These are phyloP conservation scores for Globisporangium iwayamae DNA, from an alignment of 352 stramenopile genomes.

Conservation along the genomic window DNA sequence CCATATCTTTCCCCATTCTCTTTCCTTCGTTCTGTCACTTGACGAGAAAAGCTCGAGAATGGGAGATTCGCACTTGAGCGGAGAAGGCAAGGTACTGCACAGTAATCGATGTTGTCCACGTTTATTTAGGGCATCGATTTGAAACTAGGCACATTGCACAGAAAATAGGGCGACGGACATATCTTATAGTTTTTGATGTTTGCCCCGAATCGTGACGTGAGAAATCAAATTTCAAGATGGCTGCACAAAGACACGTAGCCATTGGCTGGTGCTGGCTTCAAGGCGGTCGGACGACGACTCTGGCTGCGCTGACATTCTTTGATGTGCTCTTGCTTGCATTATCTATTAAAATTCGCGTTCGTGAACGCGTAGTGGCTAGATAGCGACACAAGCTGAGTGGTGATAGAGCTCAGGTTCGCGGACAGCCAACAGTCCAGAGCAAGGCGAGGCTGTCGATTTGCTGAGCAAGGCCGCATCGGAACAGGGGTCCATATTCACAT, in stretches of 20 bases:
- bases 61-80: background rate
- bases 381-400: too few species aligned
- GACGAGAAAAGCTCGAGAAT: background rate
- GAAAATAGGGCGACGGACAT: background rate
- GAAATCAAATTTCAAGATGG: background rate
- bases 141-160: background rate
- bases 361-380: too few species aligned
- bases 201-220: background rate
- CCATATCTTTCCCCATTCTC: slow-evolving; percentile 24
- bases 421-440: too few species aligned
- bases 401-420: too few species aligned
- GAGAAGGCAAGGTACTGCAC: background rate
- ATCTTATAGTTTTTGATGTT: background rate
- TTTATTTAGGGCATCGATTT: background rate
- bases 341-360: too few species aligned
- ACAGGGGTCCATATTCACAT: too few species aligned
- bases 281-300: too few species aligned
- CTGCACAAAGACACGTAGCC: slow-evolving; percentile 9
- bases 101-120: background rate
- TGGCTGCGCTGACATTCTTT: too few species aligned
- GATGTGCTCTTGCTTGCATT: too few species aligned
- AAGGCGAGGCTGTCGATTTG: too few species aligned
- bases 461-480: too few species aligned
- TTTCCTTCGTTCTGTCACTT: background rate
- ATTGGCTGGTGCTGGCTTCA: slow-evolving; percentile 8